Evolutionary conservation across 495 filamentous ascomycete genomes (phyloP), one percentile per base, ranked within the genome.

Genomic region (Tuber melanosporum): DNA sequence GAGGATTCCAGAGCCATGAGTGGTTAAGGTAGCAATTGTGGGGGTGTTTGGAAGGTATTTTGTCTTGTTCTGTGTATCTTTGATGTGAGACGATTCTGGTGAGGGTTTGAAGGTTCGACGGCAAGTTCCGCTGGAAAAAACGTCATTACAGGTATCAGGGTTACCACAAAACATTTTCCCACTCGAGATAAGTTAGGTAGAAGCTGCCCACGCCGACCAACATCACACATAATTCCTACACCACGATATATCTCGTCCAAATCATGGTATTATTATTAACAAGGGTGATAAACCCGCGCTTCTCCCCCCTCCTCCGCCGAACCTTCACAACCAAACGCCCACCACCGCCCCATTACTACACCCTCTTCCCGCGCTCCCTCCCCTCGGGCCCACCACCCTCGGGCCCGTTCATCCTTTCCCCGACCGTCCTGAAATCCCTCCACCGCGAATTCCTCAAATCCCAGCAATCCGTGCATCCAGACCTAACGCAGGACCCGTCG

Each of bases 371-470:
- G 9, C 81, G 87, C 19, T 93, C 93, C 20, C 87, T 98, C 22
- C 90, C 95, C 19, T n/a, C 79, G 0, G 95, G 95, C 47, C 91
- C 94, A 0, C 95, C 95, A 0, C 95, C 95, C 1, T 39, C 77
- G 0, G 91, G 94, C 0, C 88, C 90, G 73, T 99, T 99, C 88
- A 80, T 85, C 0, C 89, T 97, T 85, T 87, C 95, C 83, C 75
- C 85, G 26, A 17, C 26, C n/a, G 32, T 12, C 57, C 70, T 85
- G 26, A 87, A 87, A 66, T 86, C 87, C 44, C 90, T 99, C 36
- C 91, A 91, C 22, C 88, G 87, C 79, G 95, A 99, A 82, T 99
- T 95, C 86, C 89, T 99, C 0, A 88, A 90, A 72, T 88, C 97
- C 0, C 95, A 99, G 84, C 87, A 89, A 52, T 85, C 86, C 12